Evolutionary conservation across 495 filamentous ascomycete species (phyloP), one percentile per base, ranked within the genome.

Genomic region (Aspergillus affinis): DNA sequence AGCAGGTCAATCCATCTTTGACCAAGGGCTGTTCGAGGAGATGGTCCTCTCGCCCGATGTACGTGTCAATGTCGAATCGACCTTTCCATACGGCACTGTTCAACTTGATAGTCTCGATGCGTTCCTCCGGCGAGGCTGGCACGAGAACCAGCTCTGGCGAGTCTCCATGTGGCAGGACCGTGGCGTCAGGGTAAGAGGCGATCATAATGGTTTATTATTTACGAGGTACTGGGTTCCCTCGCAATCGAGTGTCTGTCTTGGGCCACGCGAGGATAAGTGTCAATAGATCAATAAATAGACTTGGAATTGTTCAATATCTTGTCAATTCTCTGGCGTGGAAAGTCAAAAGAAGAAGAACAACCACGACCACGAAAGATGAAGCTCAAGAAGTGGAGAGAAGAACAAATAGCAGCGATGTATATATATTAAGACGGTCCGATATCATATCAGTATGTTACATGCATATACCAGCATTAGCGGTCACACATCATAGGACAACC

Each of bases 81-180:
- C 85, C 85, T 19, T 88, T 84, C 92, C 92, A 97, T 59, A 80
- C 82, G 6, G 69, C 66, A 61, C 87, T 87, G 68, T 93, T 94
- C 41, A 87, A 74, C 18, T 79, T 81, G 78, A 87, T 88, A 51
- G 84, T 88, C 32, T 74, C 75, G 36, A 76, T 70, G 48, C 82
- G 86, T 69, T 96, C 91, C 26, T 76, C 71, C 2, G 76, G 73
- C 2, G 90, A 90, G 0, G 91, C 89, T 51, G 85, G 82, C 45
- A 85, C 83, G 59, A 96, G 82, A 48, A 81, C 65, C 8, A 96
- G 81, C 26, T 79, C 77, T 0, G 86, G 82, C 5, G 87, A 88
- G 49, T 78, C 72, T 49, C 82, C 79, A 17, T 73, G 60, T 8
- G 90, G 90, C 23, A 91, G 75, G 17, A 63, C 63, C 23, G 69